These are phyloP conservation scores for Talaromyces sp. DNA, from an alignment of 2,329 filamentous ascomycete genomes.

Conservation along the genomic window DNA sequence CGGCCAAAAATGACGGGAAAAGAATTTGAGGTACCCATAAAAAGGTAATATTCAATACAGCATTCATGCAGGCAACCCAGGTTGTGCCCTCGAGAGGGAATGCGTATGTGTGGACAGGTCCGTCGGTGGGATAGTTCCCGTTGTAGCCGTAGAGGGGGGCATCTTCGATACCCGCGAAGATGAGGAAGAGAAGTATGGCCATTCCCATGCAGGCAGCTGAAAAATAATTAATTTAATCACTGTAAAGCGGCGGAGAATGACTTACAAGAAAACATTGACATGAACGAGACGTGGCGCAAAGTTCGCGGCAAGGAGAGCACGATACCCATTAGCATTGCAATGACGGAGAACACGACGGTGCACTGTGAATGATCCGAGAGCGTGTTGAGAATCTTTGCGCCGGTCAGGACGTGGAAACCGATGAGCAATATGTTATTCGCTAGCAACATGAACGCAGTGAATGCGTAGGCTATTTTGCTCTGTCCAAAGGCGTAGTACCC, in stretches of 20 bases:
- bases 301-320: constrained; percentile 47
- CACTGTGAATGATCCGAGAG: constrained; percentile 49
- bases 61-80: constrained; percentile 50
- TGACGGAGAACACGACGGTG: constrained; percentile 50
- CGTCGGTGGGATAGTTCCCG: constrained; percentile 45
- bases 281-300: constrained; percentile 49
- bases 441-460: constrained; percentile 48
- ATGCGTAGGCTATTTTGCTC: constrained; percentile 44
- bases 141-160: constrained; percentile 47
- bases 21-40: constrained; percentile 53
- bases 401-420: constrained; percentile 51
- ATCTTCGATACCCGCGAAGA: constrained; percentile 48
- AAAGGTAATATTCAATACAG: constrained; percentile 50
- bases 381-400: constrained; percentile 50
- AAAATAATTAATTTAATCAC: no score
- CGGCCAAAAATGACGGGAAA: no score
- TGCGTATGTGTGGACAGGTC: constrained; percentile 46
- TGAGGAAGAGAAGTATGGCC: constrained; percentile 49
- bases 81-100: constrained; percentile 48
- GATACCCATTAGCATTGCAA: constrained; percentile 47
- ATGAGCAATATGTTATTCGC: constrained; percentile 53
- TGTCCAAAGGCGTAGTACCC: constrained; percentile 49
- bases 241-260: no score
- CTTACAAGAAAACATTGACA: constrained; percentile 50
- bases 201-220: constrained; percentile 49